phyloP scores from a whole-genome alignment of 176 grass and related monocot genomes.

The Pharus latifolius region DNA sequence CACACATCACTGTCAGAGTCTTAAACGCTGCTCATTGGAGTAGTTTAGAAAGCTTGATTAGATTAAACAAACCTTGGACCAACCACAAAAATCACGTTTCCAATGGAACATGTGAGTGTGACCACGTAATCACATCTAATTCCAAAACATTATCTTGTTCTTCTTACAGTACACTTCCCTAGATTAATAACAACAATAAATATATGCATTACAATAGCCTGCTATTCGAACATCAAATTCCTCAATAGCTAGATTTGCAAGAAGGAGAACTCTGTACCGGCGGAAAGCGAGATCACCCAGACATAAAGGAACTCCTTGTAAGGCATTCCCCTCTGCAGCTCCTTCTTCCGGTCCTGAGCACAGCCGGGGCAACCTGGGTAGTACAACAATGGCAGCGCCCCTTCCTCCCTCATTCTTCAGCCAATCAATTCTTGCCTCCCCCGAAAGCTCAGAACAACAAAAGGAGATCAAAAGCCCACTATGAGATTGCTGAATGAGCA shows the following conservation, averaged over 20 bases:
- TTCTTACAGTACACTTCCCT: background rate
- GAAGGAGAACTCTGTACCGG: background rate
- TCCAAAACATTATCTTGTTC: background rate
- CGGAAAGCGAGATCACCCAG: slow-evolving; percentile 32
- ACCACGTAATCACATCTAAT: too few species aligned
- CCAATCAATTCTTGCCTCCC: background rate
- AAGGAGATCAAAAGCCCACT: background rate
- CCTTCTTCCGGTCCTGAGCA: slow-evolving; percentile 15
- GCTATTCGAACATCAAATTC: background rate
- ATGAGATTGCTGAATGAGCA: background rate
- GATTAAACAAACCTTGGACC: background rate
- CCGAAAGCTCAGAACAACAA: background rate
- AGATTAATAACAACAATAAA: background rate
- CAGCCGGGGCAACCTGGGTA: slow-evolving; percentile 36
- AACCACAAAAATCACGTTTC: background rate
- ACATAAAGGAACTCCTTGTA: slow-evolving; percentile 40
- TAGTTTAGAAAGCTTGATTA: background rate
- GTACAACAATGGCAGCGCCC: slow-evolving; percentile 11
- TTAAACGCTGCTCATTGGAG: background rate
- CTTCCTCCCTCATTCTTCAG: background rate
- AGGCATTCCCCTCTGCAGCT: slow-evolving; percentile 3
- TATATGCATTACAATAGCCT: background rate
- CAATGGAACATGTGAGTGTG: too few species aligned
- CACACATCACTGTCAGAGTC: background rate
- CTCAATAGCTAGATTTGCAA: background rate